A percentile compares a stretch with the other conserved stretches of the same genome.
Evolutionary conservation across 1,284 basidiomycete genomes (phyloP).

Genomic region (Filobasidium uniguttulatum): DNA sequence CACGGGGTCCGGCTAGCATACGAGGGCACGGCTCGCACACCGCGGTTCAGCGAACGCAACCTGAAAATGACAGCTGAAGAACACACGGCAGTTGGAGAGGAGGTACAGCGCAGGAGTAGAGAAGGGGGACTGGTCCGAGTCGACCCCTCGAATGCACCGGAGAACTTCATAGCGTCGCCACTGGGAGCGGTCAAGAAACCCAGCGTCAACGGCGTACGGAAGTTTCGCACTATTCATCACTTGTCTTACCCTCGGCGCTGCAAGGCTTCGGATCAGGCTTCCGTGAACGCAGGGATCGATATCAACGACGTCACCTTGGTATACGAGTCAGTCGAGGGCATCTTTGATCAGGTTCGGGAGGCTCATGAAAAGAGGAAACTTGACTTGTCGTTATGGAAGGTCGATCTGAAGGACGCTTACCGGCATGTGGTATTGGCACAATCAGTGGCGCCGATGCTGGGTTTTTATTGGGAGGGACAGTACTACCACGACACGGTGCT

Average conservation of each 20-base stretch:
- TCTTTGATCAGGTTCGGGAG: conserved; percentile 23
- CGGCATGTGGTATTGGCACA: conserved; percentile 33
- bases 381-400: too few species aligned
- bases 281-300: conserved; percentile 38
- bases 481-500: conserved; percentile 30
- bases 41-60: too few species aligned
- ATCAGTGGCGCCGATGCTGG: conserved; percentile 31
- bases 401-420: conserved; percentile 38
- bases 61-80: too few species aligned
- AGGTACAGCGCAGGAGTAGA: too few species aligned
- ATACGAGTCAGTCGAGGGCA: conserved; percentile 22
- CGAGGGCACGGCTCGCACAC: too few species aligned
- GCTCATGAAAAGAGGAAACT: conserved; percentile 1
- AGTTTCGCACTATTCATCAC: conserved; percentile 32
- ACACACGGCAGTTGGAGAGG: too few species aligned
- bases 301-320: conserved; percentile 27
- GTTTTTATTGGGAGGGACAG: conserved; percentile 30
- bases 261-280: too few species aligned
- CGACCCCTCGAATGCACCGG: too few species aligned
- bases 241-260: conserved; percentile 36
- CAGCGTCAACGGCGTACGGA: conserved; percentile 19
- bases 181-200: conserved; percentile 14
- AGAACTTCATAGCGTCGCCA: conserved; percentile 4
- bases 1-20: too few species aligned
- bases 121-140: too few species aligned